Evolutionary conservation across 129 eudicot species (phyloP).

Genomic region (Lactuca sativa): DNA sequence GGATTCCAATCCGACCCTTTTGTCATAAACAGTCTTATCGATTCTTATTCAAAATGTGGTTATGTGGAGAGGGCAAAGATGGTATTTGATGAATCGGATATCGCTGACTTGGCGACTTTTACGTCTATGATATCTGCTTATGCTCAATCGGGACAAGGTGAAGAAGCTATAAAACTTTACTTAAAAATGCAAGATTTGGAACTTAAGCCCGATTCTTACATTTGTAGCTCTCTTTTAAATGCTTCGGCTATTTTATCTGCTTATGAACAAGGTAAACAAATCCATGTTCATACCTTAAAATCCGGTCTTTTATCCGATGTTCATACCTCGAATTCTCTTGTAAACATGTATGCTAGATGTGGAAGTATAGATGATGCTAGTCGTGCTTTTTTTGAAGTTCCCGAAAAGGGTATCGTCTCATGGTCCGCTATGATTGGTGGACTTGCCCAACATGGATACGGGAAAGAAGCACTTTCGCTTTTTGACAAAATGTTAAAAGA

Average conservation of each 20-base stretch:
- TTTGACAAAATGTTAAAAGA: constrained; percentile 68
- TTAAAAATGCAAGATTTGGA: constrained; percentile 55
- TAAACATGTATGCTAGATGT: constrained; percentile 89
- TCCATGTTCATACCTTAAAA: constrained; percentile 71
- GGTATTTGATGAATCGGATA: constrained; percentile 55
- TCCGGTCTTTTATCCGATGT: constrained; percentile 61
- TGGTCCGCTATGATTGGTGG: constrained; percentile 95
- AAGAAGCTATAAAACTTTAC: constrained; percentile 76
- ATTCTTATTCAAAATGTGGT: constrained; percentile 70
- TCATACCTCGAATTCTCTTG: constrained; percentile 82
- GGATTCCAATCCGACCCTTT: constrained; percentile 59
- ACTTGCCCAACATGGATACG: constrained; percentile 88
- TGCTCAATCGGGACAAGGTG: constrained; percentile 85
- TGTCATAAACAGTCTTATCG: constrained; percentile 67
- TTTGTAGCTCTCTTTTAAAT: constrained; percentile 74
- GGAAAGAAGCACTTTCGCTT: constrained; percentile 61
- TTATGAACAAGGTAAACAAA: constrained; percentile 87
- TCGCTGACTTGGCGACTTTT: constrained; percentile 70
- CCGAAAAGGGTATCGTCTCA: constrained; percentile 69
- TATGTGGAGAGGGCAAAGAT: constrained; percentile 46
- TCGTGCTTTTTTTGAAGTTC: constrained; percentile 57
- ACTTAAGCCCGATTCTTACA: constrained; percentile 65
- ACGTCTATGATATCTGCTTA: constrained; percentile 75
- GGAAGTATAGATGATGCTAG: constrained; percentile 77
- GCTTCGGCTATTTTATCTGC: constrained; percentile 82